Percentiles rank a stretch among this genome's conserved stretches.
phyloP scores from a whole-genome alignment of 1,139 yeast genomes.

The Hyphopichia buzzinii region DNA sequence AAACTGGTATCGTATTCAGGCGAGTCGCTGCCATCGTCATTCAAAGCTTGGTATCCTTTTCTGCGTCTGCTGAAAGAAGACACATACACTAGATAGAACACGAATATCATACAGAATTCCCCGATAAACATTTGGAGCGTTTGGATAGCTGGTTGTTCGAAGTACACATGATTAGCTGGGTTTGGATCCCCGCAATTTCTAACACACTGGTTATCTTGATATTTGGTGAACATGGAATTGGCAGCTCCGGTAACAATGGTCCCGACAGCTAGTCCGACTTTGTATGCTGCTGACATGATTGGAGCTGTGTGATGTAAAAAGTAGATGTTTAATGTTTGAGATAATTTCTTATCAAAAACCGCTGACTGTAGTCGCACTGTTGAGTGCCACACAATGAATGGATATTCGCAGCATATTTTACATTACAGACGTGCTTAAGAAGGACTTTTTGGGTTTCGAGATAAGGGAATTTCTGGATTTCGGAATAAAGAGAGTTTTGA shows the following conservation, averaged over 20 bases:
- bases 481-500: too few species aligned
- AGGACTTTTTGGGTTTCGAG: too few species aligned
- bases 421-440: too few species aligned
- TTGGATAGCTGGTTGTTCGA: conserved; percentile 79
- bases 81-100: conserved; percentile 33
- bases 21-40: conserved; percentile 10
- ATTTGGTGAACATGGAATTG: conserved; percentile 73
- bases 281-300: not conserved
- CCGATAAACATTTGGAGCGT: conserved; percentile 83
- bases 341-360: too few species aligned
- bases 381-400: too few species aligned
- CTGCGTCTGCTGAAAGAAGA: conserved; percentile 13
- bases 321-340: too few species aligned
- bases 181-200: conserved; percentile 50
- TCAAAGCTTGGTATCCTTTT: conserved; percentile 18
- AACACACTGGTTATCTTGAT: conserved; percentile 76
- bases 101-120: conserved; percentile 54
- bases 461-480: too few species aligned
- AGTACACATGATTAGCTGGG: conserved; percentile 37
- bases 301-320: too few species aligned
- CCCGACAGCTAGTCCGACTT: conserved; percentile 37
- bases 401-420: too few species aligned
- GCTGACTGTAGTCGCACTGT: too few species aligned
- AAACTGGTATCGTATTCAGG: conserved; percentile 9
- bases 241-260: conserved; percentile 68